phyloP scores from a whole-genome alignment of 306 rosid species.

The Vigna radiata region DNA sequence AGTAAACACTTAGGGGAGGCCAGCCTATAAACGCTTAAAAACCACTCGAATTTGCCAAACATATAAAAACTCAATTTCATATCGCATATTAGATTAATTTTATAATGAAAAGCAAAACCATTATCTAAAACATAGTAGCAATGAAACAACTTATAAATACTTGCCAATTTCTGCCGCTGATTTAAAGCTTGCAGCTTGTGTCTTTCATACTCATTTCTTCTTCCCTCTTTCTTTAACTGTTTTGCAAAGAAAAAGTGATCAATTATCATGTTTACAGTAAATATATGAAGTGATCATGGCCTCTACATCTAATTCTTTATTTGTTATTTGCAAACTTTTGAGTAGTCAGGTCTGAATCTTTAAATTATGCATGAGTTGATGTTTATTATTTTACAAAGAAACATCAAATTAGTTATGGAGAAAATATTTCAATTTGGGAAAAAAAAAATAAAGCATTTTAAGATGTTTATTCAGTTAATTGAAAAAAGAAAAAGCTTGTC shows the following conservation, averaged over 20 bases:
- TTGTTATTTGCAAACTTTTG: constrained; percentile 30
- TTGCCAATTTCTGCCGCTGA: constrained; percentile 98
- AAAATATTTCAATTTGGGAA: constrained; percentile 28
- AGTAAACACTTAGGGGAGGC: constrained; percentile 3
- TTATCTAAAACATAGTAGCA: constrained; percentile 31
- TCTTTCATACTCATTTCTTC: constrained; percentile 98
- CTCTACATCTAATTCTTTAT: constrained; percentile 14
- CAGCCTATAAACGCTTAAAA: constrained; percentile 19
- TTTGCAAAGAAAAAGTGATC: constrained; percentile 44
- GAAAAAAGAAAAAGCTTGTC: constrained; percentile 39
- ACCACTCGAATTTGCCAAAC: constrained; percentile 22
- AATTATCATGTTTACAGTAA: constrained; percentile 24
- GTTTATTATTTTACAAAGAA: constrained; percentile 25
- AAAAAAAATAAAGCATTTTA: constrained; percentile 5
- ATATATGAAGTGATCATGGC: constrained; percentile 27
- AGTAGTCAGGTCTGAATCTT: constrained; percentile 23
- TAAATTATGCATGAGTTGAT: constrained; percentile 9
- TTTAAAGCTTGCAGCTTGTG: constrained; percentile 98
- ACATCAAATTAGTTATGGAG: constrained; percentile 20
- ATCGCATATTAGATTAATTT: constrained; percentile 16
- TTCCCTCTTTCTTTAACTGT: constrained; percentile 95
- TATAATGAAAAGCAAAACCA: constrained; percentile 28
- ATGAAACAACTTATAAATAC: constrained; percentile 43
- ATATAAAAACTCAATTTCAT: constrained; percentile 33
- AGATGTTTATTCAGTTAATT: constrained; percentile 36